Conservation (phyloP, 352 stramenopile species). For the Phytophthora syringae region DNA sequence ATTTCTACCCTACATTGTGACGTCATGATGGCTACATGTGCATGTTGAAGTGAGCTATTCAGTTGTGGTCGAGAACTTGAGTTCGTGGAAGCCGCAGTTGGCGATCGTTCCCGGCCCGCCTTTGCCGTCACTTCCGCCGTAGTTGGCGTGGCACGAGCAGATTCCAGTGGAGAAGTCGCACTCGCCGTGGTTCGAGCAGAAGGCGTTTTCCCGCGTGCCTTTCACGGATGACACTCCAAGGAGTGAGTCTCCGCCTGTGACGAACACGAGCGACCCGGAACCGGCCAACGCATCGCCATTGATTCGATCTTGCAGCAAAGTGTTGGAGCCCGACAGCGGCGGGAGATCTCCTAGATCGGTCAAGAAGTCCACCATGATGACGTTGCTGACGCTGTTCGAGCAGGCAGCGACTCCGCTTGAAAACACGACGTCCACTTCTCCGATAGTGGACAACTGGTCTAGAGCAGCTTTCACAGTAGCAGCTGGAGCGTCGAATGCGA, state of each 20-base stretch:
- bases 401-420: constrained; percentile 40
- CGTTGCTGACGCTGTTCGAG: constrained; percentile 40
- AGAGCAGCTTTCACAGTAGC: constrained; percentile 51
- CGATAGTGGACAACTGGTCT: constrained; percentile 51
- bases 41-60: constrained; percentile 11
- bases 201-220: constrained; percentile 70
- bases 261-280: constrained; percentile 55
- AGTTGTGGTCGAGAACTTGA: constrained; percentile 20
- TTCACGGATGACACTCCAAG: constrained; percentile 53
- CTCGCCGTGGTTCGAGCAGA: constrained; percentile 79
- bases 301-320: constrained; percentile 50
- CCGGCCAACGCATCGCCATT: constrained; percentile 64
- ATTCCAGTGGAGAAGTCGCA: constrained; percentile 72
- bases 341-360: constrained; percentile 68
- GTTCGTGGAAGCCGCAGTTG: constrained; percentile 77
- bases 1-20: constrained; percentile 17
- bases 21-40: constrained; percentile 8
- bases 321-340: constrained; percentile 42
- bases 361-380: constrained; percentile 70
- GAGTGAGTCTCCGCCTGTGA: constrained; percentile 40
- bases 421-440: constrained; percentile 54
- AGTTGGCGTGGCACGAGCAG: constrained; percentile 69
- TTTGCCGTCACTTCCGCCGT: constrained; percentile 75
- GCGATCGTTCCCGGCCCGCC: constrained; percentile 64
- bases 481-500: constrained; percentile 45